Base-by-base conservation (phyloP, 2,329 filamentous ascomycete genomes). In the Penicillium thymicola region DNA sequence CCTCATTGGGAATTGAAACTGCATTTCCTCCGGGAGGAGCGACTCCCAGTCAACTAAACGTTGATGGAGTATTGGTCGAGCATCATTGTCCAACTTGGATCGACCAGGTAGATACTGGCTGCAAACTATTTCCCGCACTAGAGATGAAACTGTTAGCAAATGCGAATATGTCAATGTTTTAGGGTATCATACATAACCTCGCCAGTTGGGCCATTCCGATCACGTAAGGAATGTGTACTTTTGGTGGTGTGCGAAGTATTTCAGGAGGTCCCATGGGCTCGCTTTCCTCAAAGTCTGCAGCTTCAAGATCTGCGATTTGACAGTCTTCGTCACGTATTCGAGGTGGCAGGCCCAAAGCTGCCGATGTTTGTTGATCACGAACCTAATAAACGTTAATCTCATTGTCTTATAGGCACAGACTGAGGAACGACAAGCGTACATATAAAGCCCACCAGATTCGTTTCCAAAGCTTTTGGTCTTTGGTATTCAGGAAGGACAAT, bases 361-460 rank as follows among this genome's bases (percentile, higher is more conserved):
- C 75, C 1, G 77, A 75, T 25, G 74, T 76, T 62, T 82, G 79
- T 44, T 79, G 75, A 51, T 82, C 79, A 10, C 79, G 70, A 45
- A 81, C 73, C 71, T 74, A 43, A 34, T 6, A 1, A 1, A 5
- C 5, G 5, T 58, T 25, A 57, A 38, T 21, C 4, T 2, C 4
- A 1, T 8, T 18, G 28, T 6, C 13, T 23, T 23, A 0, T 2
- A 30, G 9, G 28, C 28, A 11, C 46, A 41, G 30, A 23, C 27
- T 28, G 21, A 42, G 41, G 45, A 36, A 21, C n/a, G 8, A 45
- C 27, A 28, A 4, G 58, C 65, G 45, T 57, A 74, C 73, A 52
- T 83, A 82, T 8, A 82, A 75, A 6, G 79, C 79, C 81, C 81
- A 83, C 79, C 81, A 83, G 7, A 83, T 76, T 5, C 80, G 66